Base-by-base conservation (phyloP, 371 early-diverging fungal species). In the Zychaea mexicana region DNA sequence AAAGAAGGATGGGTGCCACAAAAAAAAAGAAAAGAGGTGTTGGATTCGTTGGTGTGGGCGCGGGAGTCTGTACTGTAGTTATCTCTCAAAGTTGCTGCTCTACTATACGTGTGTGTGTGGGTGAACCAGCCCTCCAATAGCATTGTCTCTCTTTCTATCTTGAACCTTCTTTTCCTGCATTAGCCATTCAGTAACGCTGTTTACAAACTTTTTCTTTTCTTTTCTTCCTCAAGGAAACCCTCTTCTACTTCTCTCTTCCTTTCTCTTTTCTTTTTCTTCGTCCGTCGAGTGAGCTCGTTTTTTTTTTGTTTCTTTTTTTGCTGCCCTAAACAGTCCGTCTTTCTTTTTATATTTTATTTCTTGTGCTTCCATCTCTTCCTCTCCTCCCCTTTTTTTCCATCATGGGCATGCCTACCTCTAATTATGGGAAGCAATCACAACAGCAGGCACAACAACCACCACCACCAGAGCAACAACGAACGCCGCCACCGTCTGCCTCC, bases 401-500 rank as follows among this genome's bases (percentile, higher is more conserved):
- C 59, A 58, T 58, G 59, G 59, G 59, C 28, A 58, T 58, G 59
- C 45, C 59, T 17, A 56, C 56, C 21, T 9, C 19, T 13, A 39
- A 45, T 30, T 45, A 22, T 49, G 49, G 3, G 13, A 49, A 36
- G 21, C 59, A 36, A n/a, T 45, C 32, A 21, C 27, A 38, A n/a
- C 57, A 57, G 27, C 57, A 57, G 33, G 39, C 22, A 26, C 19
- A 19, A 15, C 57, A 19, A 27, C 57, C 26, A 39, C 58, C 36
- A 13, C 31, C 56, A n/a, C 56, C 21, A n/a, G 27, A 31, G 30
- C 56, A 58, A 45, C 59, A 58, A 45, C 59, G 59, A 28, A 58
- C 59, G 26, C 59, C 59, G 59, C 59, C 59, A 39, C 59, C 45
- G 13, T 58, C 59, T 42, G 30, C 59, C 19, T 39, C 59, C 28